Evolutionary conservation across 2,329 filamentous ascomycete species (phyloP), one percentile per base, ranked within the genome.

Genomic region (Paecilomyces niveus): DNA sequence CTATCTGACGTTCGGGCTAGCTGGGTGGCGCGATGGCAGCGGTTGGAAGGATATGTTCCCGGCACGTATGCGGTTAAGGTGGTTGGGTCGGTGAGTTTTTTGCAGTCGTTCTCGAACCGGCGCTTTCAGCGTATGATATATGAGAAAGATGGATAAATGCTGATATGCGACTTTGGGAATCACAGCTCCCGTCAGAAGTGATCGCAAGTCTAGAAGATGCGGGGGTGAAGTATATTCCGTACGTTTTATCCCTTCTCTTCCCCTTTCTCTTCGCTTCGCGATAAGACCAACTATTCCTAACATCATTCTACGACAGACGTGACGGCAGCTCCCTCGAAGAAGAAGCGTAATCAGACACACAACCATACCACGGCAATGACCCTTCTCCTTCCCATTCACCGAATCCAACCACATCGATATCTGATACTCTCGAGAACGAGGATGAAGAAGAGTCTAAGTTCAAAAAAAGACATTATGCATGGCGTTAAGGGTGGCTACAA

Each of bases 1-100:
- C 83, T 97, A 39, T 85, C 88, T 54, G 88, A 97, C 72, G 92
- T 92, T n/a, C 78, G 79, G 51, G 84, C 82, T 65, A 95, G 90
- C 69, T 99, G 94, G 94, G 90, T 97, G 54, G 92, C 93, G n/a
- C 90, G 90, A 72, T 97, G 92, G 89, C 92, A 97, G 81, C 85
- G 94, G 8, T 78, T 99, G 60, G 90, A 97, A 72, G 85, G 85
- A 57, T 97, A 96, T 74, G 88, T 94, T 56, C 84, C 86, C 15
- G 94, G 94, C 57, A 87, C 95, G 59, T 99, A 99, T 77, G 94
- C 94, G 18, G 89, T 92, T 58, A 97, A 97, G 78, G 94, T 99
- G 24, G 91, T 89, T 32, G 94, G 94, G 18, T 85, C 90, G 61
- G 81, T 84, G 64, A 74, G 81, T 18, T 29, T 22, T 31, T 56